These are phyloP conservation scores for Remersonia thermophila DNA, from an alignment of 2,329 filamentous ascomycete species.

Conservation along the genomic window DNA sequence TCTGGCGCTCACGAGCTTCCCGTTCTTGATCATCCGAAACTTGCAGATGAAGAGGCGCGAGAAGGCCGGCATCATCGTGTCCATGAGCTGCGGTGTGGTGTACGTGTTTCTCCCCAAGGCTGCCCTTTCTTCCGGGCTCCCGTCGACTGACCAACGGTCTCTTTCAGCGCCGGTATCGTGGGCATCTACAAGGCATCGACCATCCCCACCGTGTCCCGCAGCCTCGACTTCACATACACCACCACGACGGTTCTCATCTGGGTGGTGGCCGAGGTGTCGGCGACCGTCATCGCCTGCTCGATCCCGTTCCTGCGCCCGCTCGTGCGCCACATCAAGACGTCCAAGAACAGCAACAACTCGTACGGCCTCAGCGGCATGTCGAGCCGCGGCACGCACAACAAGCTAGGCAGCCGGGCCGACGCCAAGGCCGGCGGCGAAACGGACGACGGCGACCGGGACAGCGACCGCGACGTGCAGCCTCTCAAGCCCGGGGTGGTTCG, in stretches of 20 bases:
- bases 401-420: slow-evolving; percentile 3
- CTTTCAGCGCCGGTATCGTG: slow-evolving; percentile 3
- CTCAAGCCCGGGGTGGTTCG: not conserved
- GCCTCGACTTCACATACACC: slow-evolving; percentile 1
- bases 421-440: not conserved
- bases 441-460: not conserved
- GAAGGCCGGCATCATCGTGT: slow-evolving; percentile 36
- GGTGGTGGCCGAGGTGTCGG: slow-evolving; percentile 32
- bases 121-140: not conserved
- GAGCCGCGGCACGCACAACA: slow-evolving; percentile 1
- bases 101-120: slow-evolving; percentile 14
- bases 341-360: slow-evolving; percentile 1
- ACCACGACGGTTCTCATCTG: slow-evolving; percentile 1
- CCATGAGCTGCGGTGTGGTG: slow-evolving; percentile 39
- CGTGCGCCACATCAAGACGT: slow-evolving; percentile 25
- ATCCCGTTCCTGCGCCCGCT: slow-evolving; percentile 39
- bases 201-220: slow-evolving; percentile 2
- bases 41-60: slow-evolving; percentile 35
- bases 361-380: slow-evolving; percentile 2
- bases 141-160: not conserved
- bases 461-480: slow-evolving; percentile 1
- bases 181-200: slow-evolving; percentile 7
- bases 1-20: slow-evolving; percentile 36
- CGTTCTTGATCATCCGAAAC: slow-evolving; percentile 36
- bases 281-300: slow-evolving; percentile 43